Base-by-base conservation (phyloP, 163 green algal species). In the Picocystis sp. region DNA sequence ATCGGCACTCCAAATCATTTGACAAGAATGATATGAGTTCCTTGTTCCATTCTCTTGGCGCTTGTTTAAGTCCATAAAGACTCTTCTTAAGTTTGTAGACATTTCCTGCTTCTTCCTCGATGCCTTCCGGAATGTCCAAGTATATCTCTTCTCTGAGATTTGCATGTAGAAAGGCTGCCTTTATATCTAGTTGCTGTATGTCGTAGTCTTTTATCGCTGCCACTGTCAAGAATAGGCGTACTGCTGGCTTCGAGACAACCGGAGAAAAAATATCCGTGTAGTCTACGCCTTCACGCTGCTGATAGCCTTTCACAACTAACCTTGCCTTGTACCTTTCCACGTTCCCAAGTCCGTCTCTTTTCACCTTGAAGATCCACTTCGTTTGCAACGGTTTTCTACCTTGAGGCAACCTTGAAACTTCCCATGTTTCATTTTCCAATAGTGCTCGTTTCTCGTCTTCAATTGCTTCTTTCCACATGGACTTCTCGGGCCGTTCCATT, bases 311-410 rank as follows among this genome's bases (percentile, higher is more conserved):
- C 11, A 53, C 64, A 2, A 72, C 64, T 9, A 72, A 45, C 1
- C 74, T 55, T 0, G 65, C 72, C 52, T 79, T 77, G 57, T 65
- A 75, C 6, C 65, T 43, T 55, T 77, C 66, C 12, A 78, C 50
- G 41, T 67, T 68, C 42, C 73, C 73, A 2, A 56, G n/a, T 0
- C 44, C 35, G 47, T 73, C 61, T 1, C 60, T 45, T 64, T 78
- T 81, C 22, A 73, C 24, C 55, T 73, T 81, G 46, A 59, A 69
- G 0, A 78, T 63, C 63, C 66, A 76, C 56, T 75, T 76, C 12
- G 53, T 24, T 35, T 64, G 62, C 1, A 79, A 60, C n/a, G 56
- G 14, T 22, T 57, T 70, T 6, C 55, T 51, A 13, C 65, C 57
- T 1, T 47, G 13, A 25, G 68, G 65, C 1, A 53, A 3, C 15